Base-by-base conservation (phyloP, 345 rosid species). In the Rubroshorea leprosula region DNA sequence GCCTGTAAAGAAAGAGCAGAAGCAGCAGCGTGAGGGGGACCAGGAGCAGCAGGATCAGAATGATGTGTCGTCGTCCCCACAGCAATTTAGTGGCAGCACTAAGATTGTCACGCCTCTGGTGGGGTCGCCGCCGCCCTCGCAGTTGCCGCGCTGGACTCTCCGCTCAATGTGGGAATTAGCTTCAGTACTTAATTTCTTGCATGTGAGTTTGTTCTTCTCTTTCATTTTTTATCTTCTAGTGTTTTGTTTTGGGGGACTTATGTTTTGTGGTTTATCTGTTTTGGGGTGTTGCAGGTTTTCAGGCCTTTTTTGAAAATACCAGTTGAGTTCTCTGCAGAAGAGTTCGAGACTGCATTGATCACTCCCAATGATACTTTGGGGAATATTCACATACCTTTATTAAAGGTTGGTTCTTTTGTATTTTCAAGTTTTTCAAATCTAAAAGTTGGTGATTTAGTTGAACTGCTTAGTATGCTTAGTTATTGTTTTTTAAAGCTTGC, bases 161-260 rank as follows among this genome's bases (percentile, higher is more conserved):
- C 90, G 99, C 54, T 89, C 87, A 17, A 94, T 94, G 97, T 90
- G 97, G 97, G 95, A 94, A 73, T 78, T 94, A 72, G 96, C 96
- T 70, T 94, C 99, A 1, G 61, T 90, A 9, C 93, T 94, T 64
- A 84, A 94, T 84, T 90, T 94, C 78, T 82, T 94, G 83, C 95
- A 90, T 80, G 99, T 94, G 74, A 79, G 89, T 55, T 29, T 9
- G 35, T 29, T 29, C 9, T 18, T 12, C 63, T 55, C 55, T 56
- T 62, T 53, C 20, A 19, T 50, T 44, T 53, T 18, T 12, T 54
- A 63, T 49, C 35, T 53, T 78, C 12, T 49, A 51, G 16, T 51
- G 49, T 73, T 73, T 62, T 11, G 19, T 27, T 38, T 13, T 21
- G 50, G 54, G n/a, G 39, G 4, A 2, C 44, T 70, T 19, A 47